phyloP scores from a whole-genome alignment of 306 rosid genomes.

The Carpinus fangiana region DNA sequence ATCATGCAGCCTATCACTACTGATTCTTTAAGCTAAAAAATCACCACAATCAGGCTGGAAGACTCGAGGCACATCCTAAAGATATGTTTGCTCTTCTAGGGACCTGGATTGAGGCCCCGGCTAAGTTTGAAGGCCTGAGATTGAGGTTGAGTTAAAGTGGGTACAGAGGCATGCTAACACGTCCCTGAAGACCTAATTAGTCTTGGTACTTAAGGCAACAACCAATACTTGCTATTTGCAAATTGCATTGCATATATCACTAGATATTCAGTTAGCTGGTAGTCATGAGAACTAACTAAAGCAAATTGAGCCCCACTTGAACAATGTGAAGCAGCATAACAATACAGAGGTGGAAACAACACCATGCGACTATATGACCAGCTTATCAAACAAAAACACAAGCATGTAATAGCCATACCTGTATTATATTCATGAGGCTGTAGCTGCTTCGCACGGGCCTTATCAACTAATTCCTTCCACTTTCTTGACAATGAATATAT shows the following conservation, averaged over 20 bases:
- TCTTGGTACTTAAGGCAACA: background rate
- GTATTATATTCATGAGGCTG: constrained; percentile 87
- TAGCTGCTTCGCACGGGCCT: constrained; percentile 95
- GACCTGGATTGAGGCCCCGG: background rate
- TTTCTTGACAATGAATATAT: constrained; percentile 89
- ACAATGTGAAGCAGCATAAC: background rate
- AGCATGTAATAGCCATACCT: constrained; percentile 40
- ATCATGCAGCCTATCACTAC: background rate
- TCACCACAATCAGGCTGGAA: background rate
- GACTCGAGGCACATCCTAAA: background rate
- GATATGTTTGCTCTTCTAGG: background rate
- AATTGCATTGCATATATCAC: background rate
- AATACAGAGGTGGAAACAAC: background rate
- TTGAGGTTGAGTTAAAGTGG: background rate
- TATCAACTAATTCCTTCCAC: constrained; percentile 96
- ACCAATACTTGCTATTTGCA: background rate
- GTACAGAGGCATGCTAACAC: background rate
- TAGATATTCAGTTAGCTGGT: background rate
- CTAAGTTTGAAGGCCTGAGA: background rate
- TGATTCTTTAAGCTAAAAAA: background rate
- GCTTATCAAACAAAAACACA: background rate
- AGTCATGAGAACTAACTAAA: background rate
- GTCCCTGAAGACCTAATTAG: background rate
- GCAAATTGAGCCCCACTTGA: background rate
- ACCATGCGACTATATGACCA: background rate